phyloP scores from a whole-genome alignment of 352 stramenopile species.

The Blastocystis sp. region DNA sequence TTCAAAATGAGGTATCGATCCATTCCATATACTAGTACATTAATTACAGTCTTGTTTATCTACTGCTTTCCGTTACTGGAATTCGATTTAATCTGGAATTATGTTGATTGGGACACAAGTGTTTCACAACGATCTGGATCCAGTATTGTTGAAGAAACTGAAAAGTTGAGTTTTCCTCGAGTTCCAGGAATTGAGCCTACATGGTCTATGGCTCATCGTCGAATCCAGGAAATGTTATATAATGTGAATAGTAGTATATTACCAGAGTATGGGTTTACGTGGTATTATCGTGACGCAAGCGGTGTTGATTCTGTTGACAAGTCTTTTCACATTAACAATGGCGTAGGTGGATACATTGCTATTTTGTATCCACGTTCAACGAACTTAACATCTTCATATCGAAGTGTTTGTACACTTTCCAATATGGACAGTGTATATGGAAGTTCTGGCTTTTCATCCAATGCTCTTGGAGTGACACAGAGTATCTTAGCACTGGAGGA shows the following conservation, averaged over 20 bases:
- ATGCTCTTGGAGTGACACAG: background rate
- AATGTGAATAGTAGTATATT: background rate
- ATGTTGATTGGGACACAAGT: background rate
- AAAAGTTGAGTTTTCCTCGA: background rate
- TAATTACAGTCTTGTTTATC: background rate
- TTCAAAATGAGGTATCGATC: slow-evolving; percentile 23
- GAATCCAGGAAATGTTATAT: background rate
- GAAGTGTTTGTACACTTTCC: background rate
- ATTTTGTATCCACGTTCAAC: background rate
- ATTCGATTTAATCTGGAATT: slow-evolving; percentile 44
- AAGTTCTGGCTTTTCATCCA: slow-evolving; percentile 21
- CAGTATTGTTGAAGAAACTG: background rate
- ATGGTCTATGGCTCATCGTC: background rate
- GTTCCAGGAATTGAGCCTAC: slow-evolving; percentile 11
- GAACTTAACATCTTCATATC: background rate
- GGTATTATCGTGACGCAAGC: background rate
- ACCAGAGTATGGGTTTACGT: background rate
- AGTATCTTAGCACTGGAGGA: slow-evolving; percentile 12
- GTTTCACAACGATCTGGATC: slow-evolving; percentile 25
- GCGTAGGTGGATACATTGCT: slow-evolving; percentile 32
- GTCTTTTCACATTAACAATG: background rate
- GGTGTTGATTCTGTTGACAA: background rate
- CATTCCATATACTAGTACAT: slow-evolving; percentile 22
- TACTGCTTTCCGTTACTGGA: slow-evolving; percentile 43
- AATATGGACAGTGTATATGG: slow-evolving; percentile 55